phyloP scores from a whole-genome alignment of 371 early-diverging fungal genomes.

The Rhizopus sp. region DNA sequence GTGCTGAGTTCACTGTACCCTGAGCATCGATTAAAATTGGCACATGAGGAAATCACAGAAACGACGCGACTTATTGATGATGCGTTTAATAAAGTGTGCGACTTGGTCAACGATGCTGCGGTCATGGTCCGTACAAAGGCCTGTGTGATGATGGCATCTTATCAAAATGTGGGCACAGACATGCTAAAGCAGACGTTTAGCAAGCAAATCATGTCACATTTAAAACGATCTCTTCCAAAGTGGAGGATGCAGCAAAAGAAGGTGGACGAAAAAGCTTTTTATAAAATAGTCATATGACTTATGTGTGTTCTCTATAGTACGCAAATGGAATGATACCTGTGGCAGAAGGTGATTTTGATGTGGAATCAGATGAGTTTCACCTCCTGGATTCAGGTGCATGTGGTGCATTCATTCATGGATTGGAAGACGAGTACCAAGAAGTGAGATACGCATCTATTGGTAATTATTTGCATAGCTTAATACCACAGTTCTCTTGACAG shows the following conservation, averaged over 20 bases:
- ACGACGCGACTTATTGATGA: constrained; percentile 72
- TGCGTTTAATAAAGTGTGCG: constrained; percentile 76
- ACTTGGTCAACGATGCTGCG: constrained; percentile 75
- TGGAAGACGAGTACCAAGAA: constrained; percentile 89
- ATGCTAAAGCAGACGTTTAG: constrained; percentile 73
- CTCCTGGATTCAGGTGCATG: constrained; percentile 75
- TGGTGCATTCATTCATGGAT: constrained; percentile 91
- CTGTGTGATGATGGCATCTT: constrained; percentile 66
- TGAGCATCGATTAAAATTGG: constrained; percentile 47
- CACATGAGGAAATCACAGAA: constrained; percentile 44
- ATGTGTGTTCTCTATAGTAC: constrained; percentile 4
- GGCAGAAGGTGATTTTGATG: constrained; percentile 70
- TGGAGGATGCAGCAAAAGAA: constrained; percentile 27
- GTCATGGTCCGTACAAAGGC: constrained; percentile 71
- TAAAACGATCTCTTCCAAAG: constrained; percentile 23
- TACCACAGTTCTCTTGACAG: neutral
- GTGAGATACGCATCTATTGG: constrained; percentile 86
- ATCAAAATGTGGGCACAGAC: constrained; percentile 57
- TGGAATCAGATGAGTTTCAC: constrained; percentile 63
- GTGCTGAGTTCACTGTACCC: constrained; percentile 55
- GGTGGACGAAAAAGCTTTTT: neutral
- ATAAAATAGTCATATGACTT: too few species aligned
- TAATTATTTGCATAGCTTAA: constrained; percentile 20
- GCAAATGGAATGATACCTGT: constrained; percentile 45
- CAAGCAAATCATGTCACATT: constrained; percentile 76